phyloP scores from a whole-genome alignment of 257 asterid species.

The Capsicum pubescens region DNA sequence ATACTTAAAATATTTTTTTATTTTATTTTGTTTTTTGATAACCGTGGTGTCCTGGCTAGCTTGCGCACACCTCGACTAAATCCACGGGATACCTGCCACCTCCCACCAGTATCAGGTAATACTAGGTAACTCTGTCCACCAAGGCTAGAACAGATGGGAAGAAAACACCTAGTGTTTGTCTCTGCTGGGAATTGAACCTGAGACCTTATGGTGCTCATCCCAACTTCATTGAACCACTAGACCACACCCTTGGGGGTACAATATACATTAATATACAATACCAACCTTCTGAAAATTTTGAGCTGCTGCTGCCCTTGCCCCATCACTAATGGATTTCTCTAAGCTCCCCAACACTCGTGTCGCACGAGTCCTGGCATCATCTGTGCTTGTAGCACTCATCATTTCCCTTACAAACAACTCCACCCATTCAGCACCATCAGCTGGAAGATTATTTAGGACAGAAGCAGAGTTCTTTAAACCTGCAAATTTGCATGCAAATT shows the following conservation, averaged over 20 bases:
- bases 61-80: too few species aligned
- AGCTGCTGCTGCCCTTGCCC: slow-evolving; percentile 51
- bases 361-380: slow-evolving; percentile 76
- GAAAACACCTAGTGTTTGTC: too few species aligned
- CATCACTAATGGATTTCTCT: slow-evolving; percentile 65
- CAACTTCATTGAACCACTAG: too few species aligned
- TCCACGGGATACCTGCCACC: too few species aligned
- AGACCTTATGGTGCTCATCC: too few species aligned
- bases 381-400: slow-evolving; percentile 68
- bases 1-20: neutral
- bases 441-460: slow-evolving; percentile 51
- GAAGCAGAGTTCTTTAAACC: slow-evolving; percentile 42
- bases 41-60: too few species aligned
- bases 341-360: slow-evolving; percentile 61
- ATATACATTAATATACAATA: slow-evolving; percentile 4
- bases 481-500: slow-evolving; percentile 36
- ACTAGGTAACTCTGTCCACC: too few species aligned
- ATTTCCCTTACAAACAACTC: slow-evolving; percentile 75
- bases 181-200: too few species aligned
- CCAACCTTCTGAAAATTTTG: slow-evolving; percentile 68
- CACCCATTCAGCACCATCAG: slow-evolving; percentile 80
- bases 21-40: too few species aligned
- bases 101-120: too few species aligned
- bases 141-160: too few species aligned
- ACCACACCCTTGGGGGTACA: too few species aligned